These are phyloP conservation scores for Ogataea ramenticola DNA, from an alignment of 805 yeast species.

Conservation along the genomic window DNA sequence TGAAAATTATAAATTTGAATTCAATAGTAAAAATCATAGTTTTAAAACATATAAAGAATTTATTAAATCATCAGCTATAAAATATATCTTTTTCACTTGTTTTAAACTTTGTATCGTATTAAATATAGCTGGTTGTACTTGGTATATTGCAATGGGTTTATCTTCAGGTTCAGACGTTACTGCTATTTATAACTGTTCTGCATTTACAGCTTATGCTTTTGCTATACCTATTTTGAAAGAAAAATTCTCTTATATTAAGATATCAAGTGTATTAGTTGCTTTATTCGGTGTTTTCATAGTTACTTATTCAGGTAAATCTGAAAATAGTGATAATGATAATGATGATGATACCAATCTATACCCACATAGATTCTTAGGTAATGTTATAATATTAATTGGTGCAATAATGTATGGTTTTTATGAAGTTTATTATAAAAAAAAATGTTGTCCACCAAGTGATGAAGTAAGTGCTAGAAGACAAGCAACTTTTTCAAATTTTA, in stretches of 20 bases:
- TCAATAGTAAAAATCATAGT: conserved; percentile 20
- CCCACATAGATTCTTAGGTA: conserved; percentile 63
- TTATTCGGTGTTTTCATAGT: conserved; percentile 70
- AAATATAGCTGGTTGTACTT: conserved; percentile 71
- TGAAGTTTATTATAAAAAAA: conserved; percentile 74
- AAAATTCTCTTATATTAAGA: conserved; percentile 53
- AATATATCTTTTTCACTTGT: conserved; percentile 37
- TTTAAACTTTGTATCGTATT: conserved; percentile 47
- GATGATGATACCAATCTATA: no score
- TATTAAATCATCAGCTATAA: conserved; percentile 35
- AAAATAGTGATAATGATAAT: conserved; percentile 12
- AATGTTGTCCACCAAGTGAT: conserved; percentile 65
- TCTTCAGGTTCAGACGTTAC: conserved; percentile 83
- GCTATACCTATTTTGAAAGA: conserved; percentile 72
- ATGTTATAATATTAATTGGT: conserved; percentile 62
- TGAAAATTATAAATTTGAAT: conserved; percentile 23
- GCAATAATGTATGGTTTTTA: conserved; percentile 75
- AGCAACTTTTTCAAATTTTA: conserved; percentile 72
- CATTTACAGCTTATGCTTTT: conserved; percentile 81
- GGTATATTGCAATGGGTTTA: conserved; percentile 79
- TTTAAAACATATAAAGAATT: conserved; percentile 26
- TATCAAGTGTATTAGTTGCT: conserved; percentile 63
- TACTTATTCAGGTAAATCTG: conserved; percentile 51
- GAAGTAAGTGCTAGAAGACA: conserved; percentile 58
- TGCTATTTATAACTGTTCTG: conserved; percentile 85